A percentile compares a stretch with the other conserved stretches of the same genome.
These are phyloP conservation scores for Graphiopsis chlorocephala DNA, from an alignment of 2,329 filamentous ascomycete genomes.

Conservation along the genomic window DNA sequence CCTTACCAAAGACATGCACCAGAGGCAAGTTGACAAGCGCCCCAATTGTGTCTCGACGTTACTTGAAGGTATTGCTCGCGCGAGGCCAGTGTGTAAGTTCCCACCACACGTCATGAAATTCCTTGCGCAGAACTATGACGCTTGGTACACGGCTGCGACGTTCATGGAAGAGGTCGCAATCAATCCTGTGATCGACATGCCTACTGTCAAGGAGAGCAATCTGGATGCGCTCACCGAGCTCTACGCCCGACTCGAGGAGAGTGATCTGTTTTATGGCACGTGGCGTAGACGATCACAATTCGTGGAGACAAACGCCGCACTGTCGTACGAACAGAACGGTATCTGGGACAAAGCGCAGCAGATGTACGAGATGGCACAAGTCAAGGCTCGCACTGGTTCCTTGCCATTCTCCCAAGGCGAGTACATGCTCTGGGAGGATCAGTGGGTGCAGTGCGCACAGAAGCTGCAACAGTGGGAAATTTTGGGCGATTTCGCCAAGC, in stretches of 20 bases:
- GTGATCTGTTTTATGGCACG: constrained; percentile 95
- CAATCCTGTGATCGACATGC: constrained; percentile 77
- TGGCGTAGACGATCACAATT: constrained; percentile 95
- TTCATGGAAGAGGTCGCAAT: constrained; percentile 89
- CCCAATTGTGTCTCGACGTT: constrained; percentile 95
- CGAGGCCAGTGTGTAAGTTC: constrained; percentile 84
- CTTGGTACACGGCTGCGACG: constrained; percentile 91
- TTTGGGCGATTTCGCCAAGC: constrained; percentile 93
- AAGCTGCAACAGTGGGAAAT: constrained; percentile 99
- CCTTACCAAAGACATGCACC: constrained; percentile 92
- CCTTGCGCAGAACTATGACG: constrained; percentile 87
- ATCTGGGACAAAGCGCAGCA: constrained; percentile 99
- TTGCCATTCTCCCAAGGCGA: constrained; percentile 94
- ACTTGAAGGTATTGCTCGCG: constrained; percentile 79
- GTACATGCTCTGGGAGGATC: constrained; percentile 99
- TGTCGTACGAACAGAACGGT: constrained; percentile 97
- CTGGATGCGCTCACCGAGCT: constrained; percentile 93
- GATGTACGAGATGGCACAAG: constrained; percentile 93
- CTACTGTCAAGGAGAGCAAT: constrained; percentile 85
- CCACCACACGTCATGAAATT: constrained; percentile 97
- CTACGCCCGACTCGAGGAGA: constrained; percentile 86
- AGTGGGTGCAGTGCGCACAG: constrained; percentile 96
- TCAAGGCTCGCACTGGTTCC: constrained; percentile 94
- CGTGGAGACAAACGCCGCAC: constrained; percentile 91
- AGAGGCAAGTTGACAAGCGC: constrained; percentile 86